Conservation (phyloP, 73 alveolate genomes). For the Durusdinium trenchii region DNA sequence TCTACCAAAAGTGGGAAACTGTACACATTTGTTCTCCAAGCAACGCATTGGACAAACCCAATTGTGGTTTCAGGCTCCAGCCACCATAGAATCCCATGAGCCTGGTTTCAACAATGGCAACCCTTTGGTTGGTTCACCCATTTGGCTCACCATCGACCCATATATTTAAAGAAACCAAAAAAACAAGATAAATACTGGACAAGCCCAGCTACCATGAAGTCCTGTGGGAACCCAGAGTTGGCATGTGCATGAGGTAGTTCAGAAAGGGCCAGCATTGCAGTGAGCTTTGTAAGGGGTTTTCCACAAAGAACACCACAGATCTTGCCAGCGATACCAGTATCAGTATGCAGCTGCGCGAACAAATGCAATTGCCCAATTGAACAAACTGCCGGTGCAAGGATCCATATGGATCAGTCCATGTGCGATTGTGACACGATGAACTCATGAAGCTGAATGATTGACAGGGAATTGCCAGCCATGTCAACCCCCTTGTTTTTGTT, state of each 20-base stretch:
- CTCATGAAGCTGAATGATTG: neutral
- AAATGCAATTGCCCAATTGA: neutral
- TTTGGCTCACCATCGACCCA: neutral
- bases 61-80: neutral
- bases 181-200: neutral
- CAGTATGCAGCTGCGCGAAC: neutral
- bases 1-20: no score
- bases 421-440: neutral
- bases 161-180: neutral
- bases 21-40: no score
- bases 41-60: neutral
- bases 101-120: neutral
- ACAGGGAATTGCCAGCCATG: neutral
- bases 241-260: neutral
- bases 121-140: neutral
- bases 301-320: neutral
- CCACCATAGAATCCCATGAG: neutral
- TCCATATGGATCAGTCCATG: neutral
- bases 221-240: neutral
- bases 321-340: neutral
- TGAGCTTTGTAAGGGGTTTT: neutral
- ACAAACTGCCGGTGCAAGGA: neutral
- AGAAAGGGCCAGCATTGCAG: neutral
- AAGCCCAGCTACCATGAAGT: neutral
- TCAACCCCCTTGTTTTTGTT: neutral